A percentile compares a stretch with the other conserved stretches of the same genome.
These are phyloP conservation scores for Fomitiporia mediterranea DNA, from an alignment of 1,284 basidiomycete genomes.

Conservation along the genomic window DNA sequence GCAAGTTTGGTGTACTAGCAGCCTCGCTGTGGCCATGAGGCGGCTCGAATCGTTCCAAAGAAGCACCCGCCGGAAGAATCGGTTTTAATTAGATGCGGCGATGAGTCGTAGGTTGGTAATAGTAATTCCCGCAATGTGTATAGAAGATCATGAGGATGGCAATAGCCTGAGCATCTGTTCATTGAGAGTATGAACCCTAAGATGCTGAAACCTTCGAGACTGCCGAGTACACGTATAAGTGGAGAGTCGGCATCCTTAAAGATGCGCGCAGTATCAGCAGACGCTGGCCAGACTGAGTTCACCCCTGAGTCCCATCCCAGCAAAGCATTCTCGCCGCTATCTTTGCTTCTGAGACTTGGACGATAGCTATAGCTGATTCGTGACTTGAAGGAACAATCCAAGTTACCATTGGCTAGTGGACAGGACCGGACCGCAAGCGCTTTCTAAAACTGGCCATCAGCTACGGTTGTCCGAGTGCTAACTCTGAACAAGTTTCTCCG, in stretches of 20 bases:
- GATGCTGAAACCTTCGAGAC: not conserved
- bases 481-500: too few relatives aligned
- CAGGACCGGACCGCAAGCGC: too few relatives aligned
- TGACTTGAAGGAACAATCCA: too few relatives aligned
- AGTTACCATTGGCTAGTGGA: too few relatives aligned
- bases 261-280: not conserved
- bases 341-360: too few relatives aligned
- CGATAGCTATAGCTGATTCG: too few relatives aligned
- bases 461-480: too few relatives aligned
- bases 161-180: not conserved
- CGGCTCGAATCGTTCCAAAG: not conserved
- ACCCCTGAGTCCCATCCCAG: not conserved
- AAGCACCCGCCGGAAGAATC: not conserved
- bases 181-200: not conserved
- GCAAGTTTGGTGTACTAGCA: constrained; percentile 8
- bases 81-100: not conserved
- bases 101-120: not conserved
- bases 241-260: not conserved
- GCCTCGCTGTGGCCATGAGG: constrained; percentile 12
- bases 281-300: not conserved
- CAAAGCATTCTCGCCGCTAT: too few relatives aligned
- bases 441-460: too few relatives aligned
- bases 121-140: not conserved
- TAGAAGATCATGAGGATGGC: not conserved
- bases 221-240: not conserved